Evolutionary conservation across 257 asterid genomes (phyloP).

Genomic region (Ballota nigra): DNA sequence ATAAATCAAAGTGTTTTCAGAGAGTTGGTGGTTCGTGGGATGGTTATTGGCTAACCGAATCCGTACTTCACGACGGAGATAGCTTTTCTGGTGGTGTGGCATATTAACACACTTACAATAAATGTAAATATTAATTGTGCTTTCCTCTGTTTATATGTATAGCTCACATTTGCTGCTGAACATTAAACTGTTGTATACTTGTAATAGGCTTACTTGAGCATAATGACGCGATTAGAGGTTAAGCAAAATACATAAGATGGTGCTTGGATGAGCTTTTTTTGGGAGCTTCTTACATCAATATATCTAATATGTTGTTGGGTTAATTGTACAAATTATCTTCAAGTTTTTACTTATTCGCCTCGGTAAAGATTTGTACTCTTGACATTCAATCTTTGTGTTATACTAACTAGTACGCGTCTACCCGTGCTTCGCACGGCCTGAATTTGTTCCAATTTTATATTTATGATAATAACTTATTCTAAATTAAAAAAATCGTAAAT

Average conservation of each 20-base stretch:
- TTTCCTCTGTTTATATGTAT: background rate
- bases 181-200: slow-evolving; percentile 1
- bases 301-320: background rate
- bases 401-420: too few relatives aligned
- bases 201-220: background rate
- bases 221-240: background rate
- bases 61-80: slow-evolving; percentile 81
- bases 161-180: slow-evolving; percentile 3
- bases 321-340: too few relatives aligned
- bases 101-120: slow-evolving; percentile 19
- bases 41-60: slow-evolving; percentile 94
- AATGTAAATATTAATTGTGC: slow-evolving; percentile 4
- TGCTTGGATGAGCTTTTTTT: background rate
- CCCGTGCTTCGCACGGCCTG: too few relatives aligned
- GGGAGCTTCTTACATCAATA: background rate
- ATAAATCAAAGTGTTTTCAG: slow-evolving; percentile 34
- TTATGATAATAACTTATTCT: too few relatives aligned
- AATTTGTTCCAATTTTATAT: too few relatives aligned
- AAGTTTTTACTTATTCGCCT: too few relatives aligned
- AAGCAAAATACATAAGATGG: background rate
- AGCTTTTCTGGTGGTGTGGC: slow-evolving; percentile 91
- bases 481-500: too few relatives aligned
- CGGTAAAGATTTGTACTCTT: too few relatives aligned
- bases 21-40: slow-evolving; percentile 97
- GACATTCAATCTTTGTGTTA: too few relatives aligned